Evolutionary conservation across 2,329 filamentous ascomycete species (phyloP).

Genomic region (Cyphellophora europaea): DNA sequence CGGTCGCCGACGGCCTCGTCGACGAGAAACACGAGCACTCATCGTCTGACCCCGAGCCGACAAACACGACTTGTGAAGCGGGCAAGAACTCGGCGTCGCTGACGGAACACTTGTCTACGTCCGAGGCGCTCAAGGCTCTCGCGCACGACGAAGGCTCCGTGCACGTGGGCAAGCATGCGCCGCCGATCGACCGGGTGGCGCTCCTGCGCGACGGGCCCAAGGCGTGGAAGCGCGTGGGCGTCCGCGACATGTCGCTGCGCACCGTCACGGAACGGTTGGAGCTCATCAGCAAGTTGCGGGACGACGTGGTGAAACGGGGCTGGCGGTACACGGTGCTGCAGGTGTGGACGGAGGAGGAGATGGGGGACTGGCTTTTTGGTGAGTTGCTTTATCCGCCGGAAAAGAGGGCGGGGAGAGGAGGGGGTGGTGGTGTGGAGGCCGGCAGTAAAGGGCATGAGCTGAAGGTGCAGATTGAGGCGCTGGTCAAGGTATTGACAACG

Average conservation of each 20-base stretch:
- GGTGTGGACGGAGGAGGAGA: slow-evolving; percentile 18
- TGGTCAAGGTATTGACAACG: slow-evolving; percentile 32
- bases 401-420: too few relatives aligned
- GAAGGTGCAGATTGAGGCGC: slow-evolving; percentile 35
- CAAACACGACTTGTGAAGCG: not conserved
- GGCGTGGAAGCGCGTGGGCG: slow-evolving; percentile 32
- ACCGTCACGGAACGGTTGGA: slow-evolving; percentile 26
- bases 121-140: slow-evolving; percentile 26
- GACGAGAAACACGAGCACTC: slow-evolving; percentile 10
- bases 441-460: slow-evolving; percentile 24
- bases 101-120: slow-evolving; percentile 20
- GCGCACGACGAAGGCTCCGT: slow-evolving; percentile 26
- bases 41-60: not conserved
- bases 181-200: slow-evolving; percentile 26
- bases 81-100: slow-evolving; percentile 19
- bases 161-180: slow-evolving; percentile 26
- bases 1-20: slow-evolving; percentile 28
- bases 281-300: slow-evolving; percentile 24
- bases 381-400: slow-evolving; percentile 29
- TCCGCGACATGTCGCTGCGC: slow-evolving; percentile 28
- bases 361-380: slow-evolving; percentile 27
- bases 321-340: slow-evolving; percentile 27
- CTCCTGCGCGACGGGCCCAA: slow-evolving; percentile 28
- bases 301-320: slow-evolving; percentile 23
- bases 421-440: slow-evolving; percentile 18